Evolutionary conservation across 768 basidiomycete species (phyloP).

Genomic region (Piloderma croceum): DNA sequence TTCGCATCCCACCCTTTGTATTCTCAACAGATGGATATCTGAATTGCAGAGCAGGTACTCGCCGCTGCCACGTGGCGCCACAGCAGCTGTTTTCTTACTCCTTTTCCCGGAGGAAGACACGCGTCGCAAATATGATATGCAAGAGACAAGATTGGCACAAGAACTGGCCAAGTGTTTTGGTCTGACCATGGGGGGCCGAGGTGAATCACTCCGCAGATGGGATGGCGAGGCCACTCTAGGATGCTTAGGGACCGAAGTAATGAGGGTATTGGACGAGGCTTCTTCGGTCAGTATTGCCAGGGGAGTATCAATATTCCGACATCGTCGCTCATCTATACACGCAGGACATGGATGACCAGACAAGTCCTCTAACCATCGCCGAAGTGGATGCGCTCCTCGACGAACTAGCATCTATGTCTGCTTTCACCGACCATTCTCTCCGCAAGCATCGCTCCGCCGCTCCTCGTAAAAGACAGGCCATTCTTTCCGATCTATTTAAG

Average conservation of each 20-base stretch:
- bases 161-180: constrained; percentile 47
- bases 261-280: constrained; percentile 36
- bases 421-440: constrained; percentile 51
- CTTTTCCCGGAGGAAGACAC: constrained; percentile 84
- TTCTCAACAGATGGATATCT: constrained; percentile 38
- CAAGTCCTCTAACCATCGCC: constrained; percentile 34
- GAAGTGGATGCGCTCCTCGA: constrained; percentile 66
- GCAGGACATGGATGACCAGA: constrained; percentile 23
- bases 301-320: constrained; percentile 3
- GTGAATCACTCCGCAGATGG: constrained; percentile 33
- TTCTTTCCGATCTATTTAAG: constrained; percentile 56
- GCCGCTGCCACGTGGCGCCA: constrained; percentile 49
- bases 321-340: background rate
- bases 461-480: constrained; percentile 9
- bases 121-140: constrained; percentile 64
- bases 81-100: constrained; percentile 59
- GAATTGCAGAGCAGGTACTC: constrained; percentile 36
- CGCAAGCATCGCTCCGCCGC: constrained; percentile 25
- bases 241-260: constrained; percentile 67
- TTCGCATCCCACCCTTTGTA: background rate
- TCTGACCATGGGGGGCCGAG: constrained; percentile 26
- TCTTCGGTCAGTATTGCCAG: constrained; percentile 28
- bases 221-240: constrained; percentile 42
- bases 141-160: constrained; percentile 55
- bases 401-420: constrained; percentile 64